Evolutionary conservation across 2,329 filamentous ascomycete species (phyloP).

Genomic region (Hyphodiscus sp.): DNA sequence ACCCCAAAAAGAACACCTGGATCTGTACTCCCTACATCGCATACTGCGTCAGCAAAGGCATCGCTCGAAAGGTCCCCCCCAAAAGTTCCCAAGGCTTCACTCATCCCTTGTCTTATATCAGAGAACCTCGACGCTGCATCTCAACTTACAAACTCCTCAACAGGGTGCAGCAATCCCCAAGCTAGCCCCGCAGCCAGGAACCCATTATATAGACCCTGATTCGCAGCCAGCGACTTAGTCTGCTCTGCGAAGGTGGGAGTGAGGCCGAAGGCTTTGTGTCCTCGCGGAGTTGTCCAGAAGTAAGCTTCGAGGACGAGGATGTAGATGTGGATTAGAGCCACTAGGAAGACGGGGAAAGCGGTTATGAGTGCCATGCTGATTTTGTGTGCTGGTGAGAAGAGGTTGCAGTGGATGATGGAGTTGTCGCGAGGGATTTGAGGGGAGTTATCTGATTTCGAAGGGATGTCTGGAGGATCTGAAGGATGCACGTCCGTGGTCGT

Average conservation of each 20-base stretch:
- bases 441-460: not conserved
- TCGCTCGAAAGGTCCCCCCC: too few relatives aligned
- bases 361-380: slow-evolving; percentile 32
- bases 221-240: slow-evolving; percentile 40
- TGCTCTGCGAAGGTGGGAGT: slow-evolving; percentile 39
- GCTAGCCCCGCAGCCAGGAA: slow-evolving; percentile 43
- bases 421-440: not conserved
- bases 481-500: too few relatives aligned
- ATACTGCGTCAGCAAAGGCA: too few relatives aligned
- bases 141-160: slow-evolving; percentile 31
- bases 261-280: slow-evolving; percentile 39
- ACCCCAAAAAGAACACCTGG: slow-evolving; percentile 41
- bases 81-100: too few relatives aligned
- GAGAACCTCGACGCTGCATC: too few relatives aligned
- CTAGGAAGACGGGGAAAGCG: slow-evolving; percentile 31
- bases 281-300: slow-evolving; percentile 42
- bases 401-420: not conserved
- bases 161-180: slow-evolving; percentile 43
- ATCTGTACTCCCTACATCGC: slow-evolving; percentile 32
- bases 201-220: slow-evolving; percentile 48
- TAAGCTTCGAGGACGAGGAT: slow-evolving; percentile 45
- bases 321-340: slow-evolving; percentile 41
- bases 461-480: too few relatives aligned
- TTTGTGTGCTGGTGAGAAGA: slow-evolving; percentile 37
- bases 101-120: too few relatives aligned